Base-by-base conservation (phyloP, 148 eudicot genomes). In the Chenopodium berlandieri region DNA sequence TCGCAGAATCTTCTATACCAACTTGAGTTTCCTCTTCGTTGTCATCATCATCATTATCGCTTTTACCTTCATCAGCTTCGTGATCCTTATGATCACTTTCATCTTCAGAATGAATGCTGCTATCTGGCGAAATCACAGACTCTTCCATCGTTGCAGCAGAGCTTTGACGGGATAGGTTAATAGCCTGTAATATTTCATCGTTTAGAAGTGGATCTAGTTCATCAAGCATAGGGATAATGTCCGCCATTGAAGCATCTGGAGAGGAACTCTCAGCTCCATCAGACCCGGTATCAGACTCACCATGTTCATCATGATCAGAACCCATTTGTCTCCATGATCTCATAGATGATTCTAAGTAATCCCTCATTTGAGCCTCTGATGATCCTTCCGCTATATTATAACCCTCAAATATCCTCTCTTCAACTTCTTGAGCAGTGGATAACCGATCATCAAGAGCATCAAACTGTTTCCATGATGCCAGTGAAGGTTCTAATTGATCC, bases 201-300 rank as follows among this genome's bases (percentile, higher is more conserved):
- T 93, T 89, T 75, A 93, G 80, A 73, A 93, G 88, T 27, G 94
- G 97, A 75, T 93, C 87, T 73, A 93, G 94, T 84, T 93, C 97
- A 88, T 93, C 92, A 65, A 93, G 93, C 94, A 93, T 87, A 75
- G 93, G 97, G 56, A 90, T 86, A 68, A 93, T 93, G 75, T 91
- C 94, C 75, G 94, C 92, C 93, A 91, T 84, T 30, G 97, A 93
- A 68, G 97, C 94, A 81, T 91, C 97, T 9, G 93, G 94, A 75
- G 97, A 91, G 34, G 97, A 93, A 84, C 97, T 91, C 89, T 93
- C 97, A 37, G 89, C 90, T 23, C 90, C 86, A 81, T 90, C 93
- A 71, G 97, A 93, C 32, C 82, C 94, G 77, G 83, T 89, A 86
- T 91, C 92, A 3, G 77, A 86, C 56, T 88, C 89, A 71, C 88